Conservation (phyloP, 2,329 filamentous ascomycete genomes). For the Uncinocarpus reesii region DNA sequence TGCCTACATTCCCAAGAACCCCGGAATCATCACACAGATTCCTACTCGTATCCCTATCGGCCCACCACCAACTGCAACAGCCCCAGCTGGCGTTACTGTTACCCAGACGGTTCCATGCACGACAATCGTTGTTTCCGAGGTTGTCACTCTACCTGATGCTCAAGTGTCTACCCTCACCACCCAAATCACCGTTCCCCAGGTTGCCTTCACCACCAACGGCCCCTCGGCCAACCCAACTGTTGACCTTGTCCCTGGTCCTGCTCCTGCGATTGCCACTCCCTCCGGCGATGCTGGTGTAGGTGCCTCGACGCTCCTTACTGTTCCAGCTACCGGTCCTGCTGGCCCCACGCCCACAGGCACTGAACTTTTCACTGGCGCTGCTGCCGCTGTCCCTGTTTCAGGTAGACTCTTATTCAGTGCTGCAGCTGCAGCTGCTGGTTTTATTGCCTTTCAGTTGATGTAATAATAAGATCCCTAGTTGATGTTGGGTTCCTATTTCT, state of each 20-base stretch:
- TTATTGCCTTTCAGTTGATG: slow-evolving; percentile 10
- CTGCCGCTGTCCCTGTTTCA: slow-evolving; percentile 13
- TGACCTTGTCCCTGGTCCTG: slow-evolving; percentile 25
- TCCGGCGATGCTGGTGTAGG: background rate
- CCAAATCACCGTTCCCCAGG: slow-evolving; percentile 38
- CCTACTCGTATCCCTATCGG: slow-evolving; percentile 49
- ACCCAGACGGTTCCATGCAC: slow-evolving; percentile 30
- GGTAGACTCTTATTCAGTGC: slow-evolving; percentile 13
- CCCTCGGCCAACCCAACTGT: slow-evolving; percentile 22
- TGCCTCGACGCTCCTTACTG: slow-evolving; percentile 14
- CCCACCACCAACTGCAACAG: slow-evolving; percentile 35
- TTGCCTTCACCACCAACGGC: slow-evolving; percentile 32
- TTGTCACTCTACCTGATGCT: slow-evolving; percentile 16
- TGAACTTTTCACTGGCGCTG: slow-evolving; percentile 14
- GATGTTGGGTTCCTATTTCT: background rate
- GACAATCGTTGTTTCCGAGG: slow-evolving; percentile 33
- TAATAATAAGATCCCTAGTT: slow-evolving; percentile 1
- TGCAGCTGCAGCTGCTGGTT: slow-evolving; percentile 11
- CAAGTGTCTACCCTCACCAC: slow-evolving; percentile 23
- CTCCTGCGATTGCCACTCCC: slow-evolving; percentile 14
- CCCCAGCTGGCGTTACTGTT: slow-evolving; percentile 37
- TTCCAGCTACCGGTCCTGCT: slow-evolving; percentile 17
- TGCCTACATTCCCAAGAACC: slow-evolving; percentile 61
- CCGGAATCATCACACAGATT: slow-evolving; percentile 70
- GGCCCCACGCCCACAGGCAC: slow-evolving; percentile 10